phyloP scores from a whole-genome alignment of 257 asterid species.

The Marsdenia floribunda region DNA sequence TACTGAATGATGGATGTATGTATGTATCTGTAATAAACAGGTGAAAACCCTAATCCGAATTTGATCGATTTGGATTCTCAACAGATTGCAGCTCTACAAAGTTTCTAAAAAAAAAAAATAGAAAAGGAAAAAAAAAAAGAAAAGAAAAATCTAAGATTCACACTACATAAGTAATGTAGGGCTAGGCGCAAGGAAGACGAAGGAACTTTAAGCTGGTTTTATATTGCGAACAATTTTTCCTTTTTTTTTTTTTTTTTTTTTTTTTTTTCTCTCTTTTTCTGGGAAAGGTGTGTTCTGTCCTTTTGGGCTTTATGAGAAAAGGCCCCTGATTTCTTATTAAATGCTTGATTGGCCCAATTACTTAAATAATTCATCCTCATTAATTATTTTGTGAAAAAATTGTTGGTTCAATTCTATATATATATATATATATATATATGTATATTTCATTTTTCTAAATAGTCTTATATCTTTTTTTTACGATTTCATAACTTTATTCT shows the following conservation, averaged over 20 bases:
- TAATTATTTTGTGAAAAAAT: too few relatives aligned
- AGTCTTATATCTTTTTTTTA: too few relatives aligned
- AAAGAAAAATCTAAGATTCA: constrained; percentile 26
- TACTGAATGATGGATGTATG: constrained; percentile 2
- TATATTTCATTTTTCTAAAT: too few relatives aligned
- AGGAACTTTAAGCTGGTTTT: constrained; percentile 1
- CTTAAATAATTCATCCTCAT: too few relatives aligned
- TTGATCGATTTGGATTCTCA: constrained; percentile 18
- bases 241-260: too few relatives aligned
- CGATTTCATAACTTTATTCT: too few relatives aligned
- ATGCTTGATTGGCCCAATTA: not conserved
- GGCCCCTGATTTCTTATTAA: not conserved
- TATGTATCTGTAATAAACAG: constrained; percentile 32
- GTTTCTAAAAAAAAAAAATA: constrained; percentile 13
- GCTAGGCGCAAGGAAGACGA: constrained; percentile 55
- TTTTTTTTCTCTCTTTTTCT: too few relatives aligned
- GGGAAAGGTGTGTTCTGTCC: too few relatives aligned
- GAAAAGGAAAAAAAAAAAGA: constrained; percentile 16
- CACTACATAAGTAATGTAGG: constrained; percentile 49
- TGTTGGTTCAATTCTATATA: too few relatives aligned
- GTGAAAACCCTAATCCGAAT: constrained; percentile 61
- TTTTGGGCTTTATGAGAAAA: not conserved
- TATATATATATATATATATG: too few relatives aligned
- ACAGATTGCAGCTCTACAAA: constrained; percentile 56
- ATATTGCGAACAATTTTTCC: constrained; percentile 2